phyloP scores from a whole-genome alignment of 2,329 filamentous ascomycete genomes.

The Akanthomyces lecanii region DNA sequence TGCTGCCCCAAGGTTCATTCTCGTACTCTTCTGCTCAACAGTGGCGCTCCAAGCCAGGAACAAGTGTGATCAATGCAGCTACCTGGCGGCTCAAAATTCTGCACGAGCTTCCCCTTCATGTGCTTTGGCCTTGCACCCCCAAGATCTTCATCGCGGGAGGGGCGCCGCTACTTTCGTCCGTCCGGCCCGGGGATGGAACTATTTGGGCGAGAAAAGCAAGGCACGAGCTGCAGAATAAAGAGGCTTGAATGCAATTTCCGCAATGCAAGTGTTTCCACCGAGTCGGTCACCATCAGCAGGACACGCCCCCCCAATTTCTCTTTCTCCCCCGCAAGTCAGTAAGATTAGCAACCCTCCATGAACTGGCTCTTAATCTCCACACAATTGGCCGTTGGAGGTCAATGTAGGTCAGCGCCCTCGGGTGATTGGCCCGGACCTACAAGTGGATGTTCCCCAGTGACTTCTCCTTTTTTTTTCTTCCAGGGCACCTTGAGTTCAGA shows the following conservation, averaged over 20 bases:
- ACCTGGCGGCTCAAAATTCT: neutral
- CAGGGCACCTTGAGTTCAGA: neutral
- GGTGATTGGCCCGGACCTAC: slow-evolving; percentile 7
- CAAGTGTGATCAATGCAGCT: neutral
- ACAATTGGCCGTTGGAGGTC: slow-evolving; percentile 9
- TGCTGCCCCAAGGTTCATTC: neutral
- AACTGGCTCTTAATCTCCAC: slow-evolving; percentile 9
- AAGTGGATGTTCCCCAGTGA: slow-evolving; percentile 6
- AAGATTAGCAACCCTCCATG: slow-evolving; percentile 3
- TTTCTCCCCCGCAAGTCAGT: neutral
- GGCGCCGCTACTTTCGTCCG: neutral
- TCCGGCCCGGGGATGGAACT: neutral
- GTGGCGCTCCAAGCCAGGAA: neutral
- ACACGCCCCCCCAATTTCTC: neutral
- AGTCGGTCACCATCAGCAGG: neutral
- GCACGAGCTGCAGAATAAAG: neutral
- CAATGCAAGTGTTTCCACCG: neutral
- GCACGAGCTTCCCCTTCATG: neutral
- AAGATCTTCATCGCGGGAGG: slow-evolving; percentile 5
- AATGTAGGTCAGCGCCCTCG: neutral
- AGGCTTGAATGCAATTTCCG: neutral
- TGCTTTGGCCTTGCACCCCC: neutral
- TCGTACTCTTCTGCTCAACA: neutral
- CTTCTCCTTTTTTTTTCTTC: neutral
- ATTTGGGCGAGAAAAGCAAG: neutral